Percentiles rank a stretch among this genome's conserved stretches.
phyloP scores from a whole-genome alignment of 208 protist species.

The Endotrypanum monterogeii region DNA sequence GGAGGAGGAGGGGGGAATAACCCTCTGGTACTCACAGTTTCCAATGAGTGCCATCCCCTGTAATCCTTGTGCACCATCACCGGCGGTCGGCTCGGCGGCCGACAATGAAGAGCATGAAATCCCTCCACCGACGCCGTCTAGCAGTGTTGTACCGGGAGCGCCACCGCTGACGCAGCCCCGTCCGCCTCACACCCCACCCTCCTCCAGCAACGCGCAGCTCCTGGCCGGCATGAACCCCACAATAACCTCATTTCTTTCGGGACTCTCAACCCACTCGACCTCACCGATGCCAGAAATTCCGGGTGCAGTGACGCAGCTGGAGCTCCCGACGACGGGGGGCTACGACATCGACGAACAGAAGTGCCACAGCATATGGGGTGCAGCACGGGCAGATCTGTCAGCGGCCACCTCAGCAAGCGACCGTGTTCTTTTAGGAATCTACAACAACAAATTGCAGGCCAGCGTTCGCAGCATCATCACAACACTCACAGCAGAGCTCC shows the following conservation, averaged over 20 bases:
- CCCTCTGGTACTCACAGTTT: not conserved
- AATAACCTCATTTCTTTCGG: not conserved
- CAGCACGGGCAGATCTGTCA: not conserved
- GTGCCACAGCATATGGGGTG: not conserved
- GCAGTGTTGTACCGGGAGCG: not conserved
- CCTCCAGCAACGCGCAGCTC: conserved; percentile 13
- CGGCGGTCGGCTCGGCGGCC: not conserved
- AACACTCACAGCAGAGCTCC: conserved; percentile 57
- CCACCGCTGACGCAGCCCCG: not conserved
- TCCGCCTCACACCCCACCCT: not conserved
- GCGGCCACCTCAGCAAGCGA: conserved; percentile 21
- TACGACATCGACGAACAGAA: not conserved
- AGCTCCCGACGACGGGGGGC: not conserved
- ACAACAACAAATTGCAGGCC: conserved; percentile 74
- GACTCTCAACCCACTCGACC: not conserved
- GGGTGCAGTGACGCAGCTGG: not conserved
- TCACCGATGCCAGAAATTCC: not conserved
- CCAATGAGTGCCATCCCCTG: not conserved
- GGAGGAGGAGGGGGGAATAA: too few relatives aligned
- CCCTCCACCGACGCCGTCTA: not conserved
- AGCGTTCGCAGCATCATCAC: conserved; percentile 62
- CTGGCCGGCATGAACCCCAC: conserved; percentile 15
- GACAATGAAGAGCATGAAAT: not conserved
- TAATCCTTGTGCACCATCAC: not conserved
- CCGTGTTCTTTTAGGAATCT: conserved; percentile 46